Evolutionary conservation across 768 basidiomycete species (phyloP).

Genomic region (Lactarius trivialis): DNA sequence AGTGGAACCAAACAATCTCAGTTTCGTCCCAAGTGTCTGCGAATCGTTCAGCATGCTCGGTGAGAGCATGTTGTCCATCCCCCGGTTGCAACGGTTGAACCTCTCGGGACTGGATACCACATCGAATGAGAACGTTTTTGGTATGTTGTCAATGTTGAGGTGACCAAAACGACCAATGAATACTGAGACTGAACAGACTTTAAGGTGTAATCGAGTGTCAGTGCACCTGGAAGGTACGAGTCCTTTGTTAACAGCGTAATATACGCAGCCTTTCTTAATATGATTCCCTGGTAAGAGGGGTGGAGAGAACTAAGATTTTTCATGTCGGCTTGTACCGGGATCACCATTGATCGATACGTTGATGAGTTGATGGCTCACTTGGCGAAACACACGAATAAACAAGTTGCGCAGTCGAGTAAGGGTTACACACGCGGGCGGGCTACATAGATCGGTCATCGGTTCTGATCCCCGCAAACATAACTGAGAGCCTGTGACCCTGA

Average conservation of each 20-base stretch:
- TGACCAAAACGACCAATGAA: slow-evolving; percentile 48
- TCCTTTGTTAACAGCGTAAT: slow-evolving; percentile 71
- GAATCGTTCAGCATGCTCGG: slow-evolving; percentile 42
- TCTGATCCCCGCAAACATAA: neutral
- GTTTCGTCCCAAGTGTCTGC: slow-evolving; percentile 62
- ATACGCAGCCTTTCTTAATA: slow-evolving; percentile 50
- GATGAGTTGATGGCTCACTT: neutral
- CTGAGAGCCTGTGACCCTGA: neutral
- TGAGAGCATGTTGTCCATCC: slow-evolving; percentile 34
- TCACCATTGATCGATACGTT: too few species aligned
- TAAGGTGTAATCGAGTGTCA: slow-evolving; percentile 50
- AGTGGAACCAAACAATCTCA: slow-evolving; percentile 26
- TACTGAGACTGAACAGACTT: slow-evolving; percentile 37
- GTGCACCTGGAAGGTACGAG: slow-evolving; percentile 49
- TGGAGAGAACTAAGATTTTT: too few species aligned
- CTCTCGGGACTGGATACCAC: slow-evolving; percentile 50
- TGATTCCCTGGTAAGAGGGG: slow-evolving; percentile 17
- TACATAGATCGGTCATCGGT: neutral
- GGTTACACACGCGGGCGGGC: neutral
- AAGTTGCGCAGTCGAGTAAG: too few species aligned
- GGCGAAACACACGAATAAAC: neutral
- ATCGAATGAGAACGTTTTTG: slow-evolving; percentile 42
- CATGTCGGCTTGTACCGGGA: slow-evolving; percentile 2
- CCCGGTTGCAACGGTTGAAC: slow-evolving; percentile 53
- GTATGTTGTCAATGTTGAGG: slow-evolving; percentile 34